Evolutionary conservation across 1,139 yeast genomes (phyloP).

Genomic region (Hansenula sp.): DNA sequence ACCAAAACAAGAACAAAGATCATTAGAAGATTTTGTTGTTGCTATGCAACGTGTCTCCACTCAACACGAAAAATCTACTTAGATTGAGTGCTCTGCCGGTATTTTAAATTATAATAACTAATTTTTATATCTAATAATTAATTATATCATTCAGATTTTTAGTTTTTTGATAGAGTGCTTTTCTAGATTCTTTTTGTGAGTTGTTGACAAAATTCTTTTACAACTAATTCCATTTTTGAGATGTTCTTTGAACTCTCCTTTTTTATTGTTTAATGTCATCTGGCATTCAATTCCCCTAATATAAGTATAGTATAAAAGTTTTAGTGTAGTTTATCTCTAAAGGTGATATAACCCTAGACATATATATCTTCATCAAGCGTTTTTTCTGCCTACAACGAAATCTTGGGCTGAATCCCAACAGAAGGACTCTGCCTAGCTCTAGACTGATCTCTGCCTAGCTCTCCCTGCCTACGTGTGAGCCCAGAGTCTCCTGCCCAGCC

Average conservation of each 20-base stretch:
- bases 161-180: constrained; percentile 4
- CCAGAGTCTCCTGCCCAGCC: not conserved
- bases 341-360: no score
- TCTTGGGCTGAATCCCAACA: no score
- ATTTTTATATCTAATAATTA: constrained; percentile 2
- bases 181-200: not conserved
- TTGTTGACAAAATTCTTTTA: not conserved
- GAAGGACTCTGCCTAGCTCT: not conserved
- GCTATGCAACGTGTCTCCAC: constrained; percentile 98
- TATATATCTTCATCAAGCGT: not conserved
- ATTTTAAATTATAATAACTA: constrained; percentile 1
- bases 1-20: constrained; percentile 61
- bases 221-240: not conserved
- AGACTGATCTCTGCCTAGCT: not conserved
- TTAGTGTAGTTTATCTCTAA: not conserved
- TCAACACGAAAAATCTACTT: constrained; percentile 75
- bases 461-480: not conserved
- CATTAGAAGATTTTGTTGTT: constrained; percentile 91
- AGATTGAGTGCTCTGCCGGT: constrained; percentile 16
- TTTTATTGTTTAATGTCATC: not conserved
- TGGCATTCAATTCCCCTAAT: constrained; percentile 2
- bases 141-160: not conserved
- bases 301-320: not conserved
- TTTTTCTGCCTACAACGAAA: not conserved
- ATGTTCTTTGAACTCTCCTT: constrained; percentile 1